Evolutionary conservation across 371 early-diverging fungal species (phyloP), one percentile per base, ranked within the genome.

Genomic region (Haplosporangium sp.): DNA sequence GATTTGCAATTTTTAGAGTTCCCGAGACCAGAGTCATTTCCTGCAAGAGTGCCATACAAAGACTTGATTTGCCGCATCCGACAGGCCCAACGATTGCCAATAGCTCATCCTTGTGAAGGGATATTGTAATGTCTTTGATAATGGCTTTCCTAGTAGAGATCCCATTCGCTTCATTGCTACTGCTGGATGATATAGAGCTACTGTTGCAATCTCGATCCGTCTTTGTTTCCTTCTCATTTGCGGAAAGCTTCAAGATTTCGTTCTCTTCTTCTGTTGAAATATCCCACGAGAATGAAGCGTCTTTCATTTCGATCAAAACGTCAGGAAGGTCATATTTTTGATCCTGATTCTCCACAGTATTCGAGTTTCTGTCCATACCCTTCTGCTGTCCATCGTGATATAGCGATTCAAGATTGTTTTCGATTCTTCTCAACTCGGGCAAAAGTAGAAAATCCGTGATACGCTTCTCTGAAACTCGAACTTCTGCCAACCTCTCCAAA

Each of bases 381-480:
- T 5, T 9, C 6, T 53, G 53, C 27, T 53, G 20, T 2, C 20
- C 27, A 20, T 19, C 10, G 10, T 19, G 20, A 20, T 20, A 19
- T 58, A 10, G 27, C 11, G 65, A 53, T 50, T 65, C 9, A 57
- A 63, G 56, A 35, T 66, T 69, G 56, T 77, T 68, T 40, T 73
- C 76, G 34, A 84, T 71, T 20, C 70, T 63, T 37, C 56, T 57
- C 50, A 92, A 50, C 76, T 92, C 92, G 7, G 85, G 82, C 42
- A 90, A 84, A 56, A 87, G 61, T 44, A 92, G 66, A 11, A 91
- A 81, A 20, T 74, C 86, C 47, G 84, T 76, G 60, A 92, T 87
- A 59, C 92, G 83, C 0, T 64, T 66, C 9, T 86, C 66, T 4
- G 88, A 90, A 13, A 92, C 88, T n/a, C 83, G 69, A 61, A 85